Evolutionary conservation across 73 alveolate species (phyloP).

Genomic region (Urostyla sp.): DNA sequence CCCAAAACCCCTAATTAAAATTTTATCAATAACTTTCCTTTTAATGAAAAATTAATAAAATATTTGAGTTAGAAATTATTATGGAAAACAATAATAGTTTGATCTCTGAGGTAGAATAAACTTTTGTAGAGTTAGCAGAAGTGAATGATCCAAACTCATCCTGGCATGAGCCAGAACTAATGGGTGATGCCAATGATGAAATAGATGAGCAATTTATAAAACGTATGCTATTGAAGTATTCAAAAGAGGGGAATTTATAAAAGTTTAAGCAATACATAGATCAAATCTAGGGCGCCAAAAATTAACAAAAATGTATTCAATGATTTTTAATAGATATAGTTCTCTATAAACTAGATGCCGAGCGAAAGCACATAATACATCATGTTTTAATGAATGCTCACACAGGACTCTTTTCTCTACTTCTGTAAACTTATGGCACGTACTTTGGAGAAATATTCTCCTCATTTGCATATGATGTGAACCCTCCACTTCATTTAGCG

Average conservation of each 20-base stretch:
- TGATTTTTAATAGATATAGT: background rate
- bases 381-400: slow-evolving; percentile 37
- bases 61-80: too few relatives aligned
- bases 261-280: background rate
- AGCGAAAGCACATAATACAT: slow-evolving; percentile 12
- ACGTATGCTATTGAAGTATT: background rate
- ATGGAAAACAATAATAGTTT: too few relatives aligned
- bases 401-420: too few relatives aligned
- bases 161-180: background rate
- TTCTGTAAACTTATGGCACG: slow-evolving; percentile 9
- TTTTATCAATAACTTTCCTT: too few relatives aligned
- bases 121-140: too few relatives aligned
- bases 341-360: slow-evolving; percentile 23
- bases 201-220: slow-evolving; percentile 12
- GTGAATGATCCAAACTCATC: too few relatives aligned
- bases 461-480: slow-evolving; percentile 22
- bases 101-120: too few relatives aligned
- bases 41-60: too few relatives aligned
- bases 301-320: slow-evolving; percentile 20
- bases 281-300: background rate
- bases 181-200: background rate
- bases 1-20: too few relatives aligned
- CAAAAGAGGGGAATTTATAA: slow-evolving; percentile 13
- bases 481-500: slow-evolving; percentile 37
- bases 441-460: background rate